Evolutionary conservation across 805 yeast genomes (phyloP).

Genomic region (Helenozyma baotianmanensis): DNA sequence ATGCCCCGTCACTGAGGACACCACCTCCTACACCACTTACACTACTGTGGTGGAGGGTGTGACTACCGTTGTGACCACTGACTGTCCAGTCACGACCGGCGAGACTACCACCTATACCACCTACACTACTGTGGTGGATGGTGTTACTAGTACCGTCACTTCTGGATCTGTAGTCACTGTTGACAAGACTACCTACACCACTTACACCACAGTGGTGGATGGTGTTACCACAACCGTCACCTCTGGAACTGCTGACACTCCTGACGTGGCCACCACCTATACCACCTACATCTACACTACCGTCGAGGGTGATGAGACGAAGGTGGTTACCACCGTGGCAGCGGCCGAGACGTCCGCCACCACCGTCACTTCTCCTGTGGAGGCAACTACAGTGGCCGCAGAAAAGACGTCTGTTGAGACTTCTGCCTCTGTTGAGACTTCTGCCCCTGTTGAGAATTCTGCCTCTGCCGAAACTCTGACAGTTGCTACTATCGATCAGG

Average conservation of each 20-base stretch:
- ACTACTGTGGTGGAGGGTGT: neutral
- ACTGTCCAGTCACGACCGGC: neutral
- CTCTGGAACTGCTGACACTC: neutral
- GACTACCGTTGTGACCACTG: neutral
- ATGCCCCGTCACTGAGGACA: constrained; percentile 1
- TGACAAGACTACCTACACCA: constrained; percentile 1
- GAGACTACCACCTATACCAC: constrained; percentile 1
- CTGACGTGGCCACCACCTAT: neutral
- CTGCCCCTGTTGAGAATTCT: too few relatives aligned
- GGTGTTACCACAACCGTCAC: neutral
- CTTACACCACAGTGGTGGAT: constrained; percentile 1
- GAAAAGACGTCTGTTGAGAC: too few relatives aligned
- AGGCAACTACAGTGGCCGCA: too few relatives aligned
- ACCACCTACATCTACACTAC: constrained; percentile 2
- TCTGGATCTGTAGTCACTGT: neutral
- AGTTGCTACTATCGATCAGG: neutral
- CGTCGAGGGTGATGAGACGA: neutral
- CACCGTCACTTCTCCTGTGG: too few relatives aligned
- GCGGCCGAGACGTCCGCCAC: too few relatives aligned
- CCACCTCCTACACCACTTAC: constrained; percentile 1
- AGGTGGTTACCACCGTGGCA: neutral
- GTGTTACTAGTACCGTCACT: neutral
- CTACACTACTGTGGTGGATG: neutral
- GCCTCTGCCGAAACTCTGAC: too few relatives aligned
- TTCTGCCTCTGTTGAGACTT: too few relatives aligned